Evolutionary conservation across 148 eudicot genomes (phyloP), one percentile per base, ranked within the genome.

Genomic region (Diospyros kaki): DNA sequence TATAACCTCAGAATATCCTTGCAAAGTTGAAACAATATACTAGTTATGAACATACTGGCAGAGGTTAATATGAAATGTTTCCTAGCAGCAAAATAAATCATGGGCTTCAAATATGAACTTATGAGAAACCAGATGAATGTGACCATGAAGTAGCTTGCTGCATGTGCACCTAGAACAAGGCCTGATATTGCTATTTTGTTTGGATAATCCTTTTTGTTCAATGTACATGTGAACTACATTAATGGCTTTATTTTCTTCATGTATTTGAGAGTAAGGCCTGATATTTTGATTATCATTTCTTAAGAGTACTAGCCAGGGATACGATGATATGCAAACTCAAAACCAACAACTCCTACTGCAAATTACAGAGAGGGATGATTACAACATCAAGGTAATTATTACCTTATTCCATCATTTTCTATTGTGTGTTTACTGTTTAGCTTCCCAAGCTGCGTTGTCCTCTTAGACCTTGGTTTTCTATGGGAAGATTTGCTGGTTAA

Each of bases 291-390:
- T 1, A 75, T 76, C 4, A 50, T 55, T 72, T 65, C 62, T 82
- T 68, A 87, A 94, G 97, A 90, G 88, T 66, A 90, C 89, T 64
- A 93, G 97, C 69, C 95, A 90, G 88, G 98, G 95, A 17, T 94
- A 94, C 58, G 93, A 89, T 83, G 97, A 91, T 77, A 84, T 94
- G 90, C 97, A 88, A 84, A 90, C 87, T 79, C 92, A 90, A 81
- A 92, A 94, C 77, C 97, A 90, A 74, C 97, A 91, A 44, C 83
- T 89, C 44, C 83, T 94, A 85, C 91, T 90, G 81, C 97, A 94
- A 81, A 86, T 94, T 76, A 90, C 95, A 3, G 98, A 94, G 87
- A 90, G 95, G 74, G 98, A 94, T 78, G 98, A 94, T 76, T 92
- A 90, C 77, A 92, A 94, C 76, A 89, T 87, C 52, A 94, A 94